Base-by-base conservation (phyloP, 805 yeast genomes). In the Maudiozyma bulderi region DNA sequence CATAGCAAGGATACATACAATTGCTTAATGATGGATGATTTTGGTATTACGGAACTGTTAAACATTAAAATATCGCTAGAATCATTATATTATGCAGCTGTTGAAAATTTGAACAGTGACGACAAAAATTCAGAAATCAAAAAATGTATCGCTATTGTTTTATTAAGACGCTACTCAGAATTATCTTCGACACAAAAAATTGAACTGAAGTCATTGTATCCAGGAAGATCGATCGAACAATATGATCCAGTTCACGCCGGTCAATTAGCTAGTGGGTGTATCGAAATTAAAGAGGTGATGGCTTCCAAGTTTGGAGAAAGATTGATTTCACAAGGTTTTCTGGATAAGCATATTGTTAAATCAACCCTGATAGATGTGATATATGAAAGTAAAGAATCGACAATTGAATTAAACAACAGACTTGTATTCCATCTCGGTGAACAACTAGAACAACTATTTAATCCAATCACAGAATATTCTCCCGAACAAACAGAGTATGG, bases 171-270 rank as follows among this genome's bases (percentile, higher is more conserved):
- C 28, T 88, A 74, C 59, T 80, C 87, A 3, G 70, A 75, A 30
- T 61, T 87, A 54, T 74, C 62, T 57, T 70, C 47, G 8, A 50
- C 48, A 10, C 51, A 56, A 15, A 31, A 56, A 9, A 45, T 48
- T 35, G 46, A 43, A 11, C 35, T 60, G 10, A 53, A 54, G 9
- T 47, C 37, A 45, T 49, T 48, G 49, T 51, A 45, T 8, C 43
- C 53, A 33, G 47, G 57, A 13, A 67, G 66, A 8, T 31, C 6
- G 8, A 10, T 26, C 13, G 32, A 30, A 53, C 73, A 75, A 62
- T 73, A 81, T 77, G 97, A 91, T 65, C 96, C 87, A 56, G 84
- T 91, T 0, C 74, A 77, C 47, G 96, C 96, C 1, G 98, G 97
- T 0, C 75, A 76, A 8, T 61, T 86, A 30, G 95, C 96, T 0